phyloP scores from a whole-genome alignment of 495 filamentous ascomycete genomes.

The Penicillium ochrochloron region DNA sequence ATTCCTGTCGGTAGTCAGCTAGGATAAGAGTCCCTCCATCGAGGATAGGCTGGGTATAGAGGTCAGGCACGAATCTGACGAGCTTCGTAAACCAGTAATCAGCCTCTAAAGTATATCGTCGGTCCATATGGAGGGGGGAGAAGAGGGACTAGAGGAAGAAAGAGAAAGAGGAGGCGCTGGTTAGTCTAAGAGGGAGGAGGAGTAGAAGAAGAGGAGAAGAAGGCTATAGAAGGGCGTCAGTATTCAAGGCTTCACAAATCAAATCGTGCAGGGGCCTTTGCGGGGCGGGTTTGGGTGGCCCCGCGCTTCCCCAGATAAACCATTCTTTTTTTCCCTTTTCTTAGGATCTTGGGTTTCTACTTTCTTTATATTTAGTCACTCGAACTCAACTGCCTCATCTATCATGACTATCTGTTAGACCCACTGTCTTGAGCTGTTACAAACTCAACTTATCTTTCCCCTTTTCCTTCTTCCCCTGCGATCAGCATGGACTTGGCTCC shows the following conservation, averaged over 20 bases:
- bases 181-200: background rate
- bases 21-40: background rate
- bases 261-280: conserved; percentile 28
- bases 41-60: background rate
- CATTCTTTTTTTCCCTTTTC: conserved; percentile 5
- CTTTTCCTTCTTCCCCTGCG: background rate
- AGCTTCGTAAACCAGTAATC: background rate
- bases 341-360: conserved; percentile 2
- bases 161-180: background rate
- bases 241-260: conserved; percentile 10
- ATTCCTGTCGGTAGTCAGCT: background rate
- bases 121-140: background rate
- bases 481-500: conserved; percentile 31
- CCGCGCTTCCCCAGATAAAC: conserved; percentile 33
- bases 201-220: background rate
- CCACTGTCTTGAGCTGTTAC: background rate
- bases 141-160: background rate
- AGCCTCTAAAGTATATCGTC: conserved; percentile 2
- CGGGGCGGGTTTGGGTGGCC: conserved; percentile 20
- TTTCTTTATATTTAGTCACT: conserved; percentile 6
- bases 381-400: conserved; percentile 2
- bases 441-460: background rate
- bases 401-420: background rate
- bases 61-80: conserved; percentile 19
- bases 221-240: conserved; percentile 13